A percentile compares a stretch with the other conserved stretches of the same genome.
Conservation (phyloP, 2,329 filamentous ascomycete genomes). For the Fusarium fracticaudum region DNA sequence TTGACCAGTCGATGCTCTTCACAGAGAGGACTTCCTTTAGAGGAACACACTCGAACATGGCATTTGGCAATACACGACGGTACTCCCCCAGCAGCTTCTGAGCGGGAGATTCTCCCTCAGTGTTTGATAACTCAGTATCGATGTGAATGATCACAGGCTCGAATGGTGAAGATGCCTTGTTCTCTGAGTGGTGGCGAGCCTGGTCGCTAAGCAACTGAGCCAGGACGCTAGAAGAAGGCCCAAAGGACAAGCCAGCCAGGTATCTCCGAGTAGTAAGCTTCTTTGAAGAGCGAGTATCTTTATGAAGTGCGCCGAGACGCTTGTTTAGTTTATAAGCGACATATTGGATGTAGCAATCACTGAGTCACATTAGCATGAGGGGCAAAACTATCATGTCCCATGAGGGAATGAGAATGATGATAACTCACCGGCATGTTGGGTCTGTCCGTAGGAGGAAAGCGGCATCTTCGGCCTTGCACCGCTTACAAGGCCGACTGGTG, state of each 20-base stretch:
- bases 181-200: slow-evolving; percentile 70
- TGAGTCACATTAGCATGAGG: slow-evolving; percentile 31
- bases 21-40: slow-evolving; percentile 70
- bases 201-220: slow-evolving; percentile 80
- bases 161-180: slow-evolving; percentile 73
- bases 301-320: slow-evolving; percentile 66
- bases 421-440: slow-evolving; percentile 47
- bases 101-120: slow-evolving; percentile 45
- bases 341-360: slow-evolving; percentile 80
- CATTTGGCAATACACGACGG: slow-evolving; percentile 69
- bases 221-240: slow-evolving; percentile 80
- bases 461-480: slow-evolving; percentile 47
- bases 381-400: not conserved
- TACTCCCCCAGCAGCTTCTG: slow-evolving; percentile 61
- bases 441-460: slow-evolving; percentile 44
- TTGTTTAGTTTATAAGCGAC: slow-evolving; percentile 82
- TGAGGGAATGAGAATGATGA: not conserved
- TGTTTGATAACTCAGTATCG: slow-evolving; percentile 52
- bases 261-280: slow-evolving; percentile 57
- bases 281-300: slow-evolving; percentile 54
- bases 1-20: slow-evolving; percentile 63
- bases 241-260: slow-evolving; percentile 83
- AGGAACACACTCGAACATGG: slow-evolving; percentile 69
- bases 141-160: slow-evolving; percentile 70
- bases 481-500: slow-evolving; percentile 43